Conservation (phyloP, 2,329 filamentous ascomycete species). For the Phaeosphaeria sp. region DNA sequence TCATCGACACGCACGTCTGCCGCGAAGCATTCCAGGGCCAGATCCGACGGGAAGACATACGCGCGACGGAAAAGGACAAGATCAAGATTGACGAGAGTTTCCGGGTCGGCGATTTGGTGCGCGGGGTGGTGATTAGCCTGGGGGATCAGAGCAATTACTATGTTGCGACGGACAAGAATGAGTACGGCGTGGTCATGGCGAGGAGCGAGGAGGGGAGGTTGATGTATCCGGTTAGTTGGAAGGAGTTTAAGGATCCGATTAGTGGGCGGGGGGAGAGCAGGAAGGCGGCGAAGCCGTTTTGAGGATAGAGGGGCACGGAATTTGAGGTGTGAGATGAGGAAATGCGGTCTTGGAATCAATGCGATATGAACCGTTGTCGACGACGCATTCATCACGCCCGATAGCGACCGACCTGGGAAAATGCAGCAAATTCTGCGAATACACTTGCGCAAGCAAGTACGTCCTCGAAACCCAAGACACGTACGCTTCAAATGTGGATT, state of each 20-base stretch:
- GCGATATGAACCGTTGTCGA: no score
- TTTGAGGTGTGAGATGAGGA: no score
- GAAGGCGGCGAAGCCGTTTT: slow-evolving; percentile 91
- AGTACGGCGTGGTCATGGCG: slow-evolving; percentile 92
- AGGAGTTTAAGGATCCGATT: slow-evolving; percentile 85
- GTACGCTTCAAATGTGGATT: no score
- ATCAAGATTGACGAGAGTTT: slow-evolving; percentile 92
- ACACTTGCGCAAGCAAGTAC: no score
- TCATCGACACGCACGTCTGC: slow-evolving; percentile 71
- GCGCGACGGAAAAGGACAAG: slow-evolving; percentile 94
- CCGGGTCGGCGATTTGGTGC: slow-evolving; percentile 88
- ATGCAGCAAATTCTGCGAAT: no score
- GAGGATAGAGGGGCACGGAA: slow-evolving; percentile 1
- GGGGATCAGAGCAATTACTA: slow-evolving; percentile 97
- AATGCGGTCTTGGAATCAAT: no score
- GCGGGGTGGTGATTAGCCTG: slow-evolving; percentile 85
- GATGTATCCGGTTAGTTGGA: slow-evolving; percentile 95
- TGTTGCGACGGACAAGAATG: slow-evolving; percentile 88
- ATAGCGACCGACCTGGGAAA: no score
- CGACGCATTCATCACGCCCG: no score
- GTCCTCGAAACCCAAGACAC: no score
- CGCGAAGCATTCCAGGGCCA: slow-evolving; percentile 84
- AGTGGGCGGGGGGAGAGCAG: slow-evolving; percentile 78
- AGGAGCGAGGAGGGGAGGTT: slow-evolving; percentile 84
- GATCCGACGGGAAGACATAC: slow-evolving; percentile 87